Evolutionary conservation across 257 asterid genomes (phyloP), one percentile per base, ranked within the genome.

Genomic region (Primulina tabacum): DNA sequence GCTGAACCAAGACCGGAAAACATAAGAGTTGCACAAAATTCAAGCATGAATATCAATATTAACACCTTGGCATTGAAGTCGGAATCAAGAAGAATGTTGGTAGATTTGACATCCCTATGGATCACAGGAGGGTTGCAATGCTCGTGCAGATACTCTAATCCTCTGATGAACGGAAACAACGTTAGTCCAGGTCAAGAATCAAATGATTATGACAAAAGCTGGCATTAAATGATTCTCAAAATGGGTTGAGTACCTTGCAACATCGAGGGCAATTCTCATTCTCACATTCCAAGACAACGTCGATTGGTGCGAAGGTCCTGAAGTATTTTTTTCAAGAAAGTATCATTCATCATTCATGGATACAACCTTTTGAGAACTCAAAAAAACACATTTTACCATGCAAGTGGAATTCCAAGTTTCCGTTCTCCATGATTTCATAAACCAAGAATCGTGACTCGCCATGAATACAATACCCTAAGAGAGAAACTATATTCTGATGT

Each of bases 61-160:
- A 14, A 50, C 77, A 85, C 96, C 93, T 86, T 86, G 50, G 90
- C 93, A 68, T 80, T 82, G 71, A 80, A 83, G 65, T 78, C 72
- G 75, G 89, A 83, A 82, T 89, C 90, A 60, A 89, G 81, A 71
- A 89, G 88, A 75, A 89, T 83, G 64, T 89, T 89, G 2, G 93
- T 81, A 18, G 96, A 83, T 75, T 86, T 89, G 75, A 86, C 77
- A 78, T 89, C 83, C 75, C 96, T 80, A 72, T 89, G 96, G 69
- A 89, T 89, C 73, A 88, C 87, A 0, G 87, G 82, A 72, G 92
- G 95, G 62, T 82, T 77, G 75, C 88, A 84, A 65, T 77, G 88
- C 80, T 88, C 95, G 29, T 88, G 95, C 62, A 88, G 79, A 74
- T 77, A 86, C 68, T 88, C 95, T 53, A 88, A 73, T 73, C 89